These are phyloP conservation scores for Trichoderma lentiforme DNA, from an alignment of 2,329 filamentous ascomycete species.

Conservation along the genomic window DNA sequence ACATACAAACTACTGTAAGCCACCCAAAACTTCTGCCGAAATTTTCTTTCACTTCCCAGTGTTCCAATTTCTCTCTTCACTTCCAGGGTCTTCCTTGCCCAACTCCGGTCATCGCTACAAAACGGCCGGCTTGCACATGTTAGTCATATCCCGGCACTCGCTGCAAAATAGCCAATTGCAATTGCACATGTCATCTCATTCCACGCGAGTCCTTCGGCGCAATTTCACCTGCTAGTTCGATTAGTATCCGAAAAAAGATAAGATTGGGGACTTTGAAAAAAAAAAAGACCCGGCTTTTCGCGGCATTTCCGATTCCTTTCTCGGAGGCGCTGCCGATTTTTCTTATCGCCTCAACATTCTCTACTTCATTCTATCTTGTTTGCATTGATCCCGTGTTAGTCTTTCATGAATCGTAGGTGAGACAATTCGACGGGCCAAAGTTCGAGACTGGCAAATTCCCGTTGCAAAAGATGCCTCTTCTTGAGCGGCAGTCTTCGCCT, in stretches of 20 bases:
- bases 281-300: slow-evolving; percentile 6
- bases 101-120: background rate
- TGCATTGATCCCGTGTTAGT: background rate
- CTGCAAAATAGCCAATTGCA: background rate
- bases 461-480: slow-evolving; percentile 14
- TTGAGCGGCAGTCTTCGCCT: background rate
- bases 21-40: too few species aligned
- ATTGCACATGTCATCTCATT: background rate
- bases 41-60: too few species aligned
- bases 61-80: too few species aligned
- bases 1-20: background rate
- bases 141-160: background rate
- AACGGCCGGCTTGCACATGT: too few species aligned
- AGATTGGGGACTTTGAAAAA: background rate
- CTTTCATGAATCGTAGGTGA: background rate
- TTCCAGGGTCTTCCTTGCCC: background rate
- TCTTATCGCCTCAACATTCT: background rate
- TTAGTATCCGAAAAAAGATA: slow-evolving; percentile 7
- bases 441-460: background rate
- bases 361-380: background rate
- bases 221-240: background rate
- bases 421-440: background rate
- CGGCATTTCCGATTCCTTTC: background rate
- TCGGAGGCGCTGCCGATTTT: background rate
- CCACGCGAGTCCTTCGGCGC: background rate